Base-by-base conservation (phyloP, 441 rosid species). In the Geranium incanum region DNA sequence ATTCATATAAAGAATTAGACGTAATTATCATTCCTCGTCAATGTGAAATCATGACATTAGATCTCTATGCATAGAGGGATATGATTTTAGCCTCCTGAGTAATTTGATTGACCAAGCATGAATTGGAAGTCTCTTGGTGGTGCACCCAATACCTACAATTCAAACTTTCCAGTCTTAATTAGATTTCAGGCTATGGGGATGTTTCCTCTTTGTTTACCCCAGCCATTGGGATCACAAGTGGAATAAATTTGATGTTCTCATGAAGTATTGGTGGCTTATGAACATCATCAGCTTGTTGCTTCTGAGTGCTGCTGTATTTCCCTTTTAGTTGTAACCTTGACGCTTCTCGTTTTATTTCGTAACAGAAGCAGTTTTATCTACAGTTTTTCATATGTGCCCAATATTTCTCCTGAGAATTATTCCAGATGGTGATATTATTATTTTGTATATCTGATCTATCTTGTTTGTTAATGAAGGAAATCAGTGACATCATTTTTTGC, bases 401-500 rank as follows among this genome's bases (percentile, higher is more conserved):
- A 23, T 21, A 7, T 60, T 11, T 62, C 36, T 62, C 66, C 33
- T 23, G 28, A 62, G 66, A 62, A 62, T 28, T 8, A 62, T 62
- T 62, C 66, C 37, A 62, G 11, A 28, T 62, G 66, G 23, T 62
- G 36, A 62, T 9, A 62, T 4, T 12, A 21, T 62, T 28, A 62
- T 48, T 41, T 68, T 65, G 59, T 48, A 71, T 33, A 74, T 71
- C 78, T 78, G 19, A 78, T 64, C 73, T 23, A 70, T 36, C 68
- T 78, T 79, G 37, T 71, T 37, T 78, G 45, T 55, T 70, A n/a
- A 79, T 87, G 79, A 79, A 95, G 99, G 91, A 92, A 89, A 81
- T 88, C 99, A 7, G 97, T 78, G 52, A 68, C 93, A 41, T 83
- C 95, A 15, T 92, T 95, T 78, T 95, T 95, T 69, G 87, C 87